phyloP scores from a whole-genome alignment of 1,284 basidiomycete species.

The Farysia itapuensis region DNA sequence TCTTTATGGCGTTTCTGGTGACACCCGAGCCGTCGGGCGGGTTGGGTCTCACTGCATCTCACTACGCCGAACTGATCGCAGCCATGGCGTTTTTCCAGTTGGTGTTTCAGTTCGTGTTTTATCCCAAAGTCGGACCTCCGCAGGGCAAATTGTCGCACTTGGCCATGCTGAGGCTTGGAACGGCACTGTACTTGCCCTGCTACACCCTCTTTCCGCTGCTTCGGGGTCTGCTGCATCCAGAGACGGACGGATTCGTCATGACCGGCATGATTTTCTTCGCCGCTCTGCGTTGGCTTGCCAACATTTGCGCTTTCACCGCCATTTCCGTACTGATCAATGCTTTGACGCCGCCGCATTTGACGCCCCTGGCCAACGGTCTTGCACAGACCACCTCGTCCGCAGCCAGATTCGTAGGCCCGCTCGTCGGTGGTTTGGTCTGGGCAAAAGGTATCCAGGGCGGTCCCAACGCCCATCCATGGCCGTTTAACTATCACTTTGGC shows the following conservation, averaged over 20 bases:
- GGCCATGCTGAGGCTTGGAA: constrained; percentile 55
- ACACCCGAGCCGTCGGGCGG: constrained; percentile 56
- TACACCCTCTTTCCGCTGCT: constrained; percentile 57
- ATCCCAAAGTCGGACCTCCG: constrained; percentile 68
- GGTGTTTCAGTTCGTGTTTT: constrained; percentile 61
- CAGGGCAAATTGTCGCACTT: constrained; percentile 55
- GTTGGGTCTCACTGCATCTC: constrained; percentile 56
- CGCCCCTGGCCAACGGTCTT: constrained; percentile 62
- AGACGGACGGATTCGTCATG: constrained; percentile 61
- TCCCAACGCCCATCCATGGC: constrained; percentile 32
- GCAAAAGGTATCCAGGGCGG: constrained; percentile 50
- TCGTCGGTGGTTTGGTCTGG: constrained; percentile 57
- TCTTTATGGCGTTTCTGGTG: constrained; percentile 60
- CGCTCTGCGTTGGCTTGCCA: constrained; percentile 59
- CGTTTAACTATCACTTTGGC: constrained; percentile 54
- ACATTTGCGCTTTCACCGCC: constrained; percentile 60
- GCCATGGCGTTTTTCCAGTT: constrained; percentile 55
- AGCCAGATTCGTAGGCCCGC: constrained; percentile 61
- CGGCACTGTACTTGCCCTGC: constrained; percentile 34
- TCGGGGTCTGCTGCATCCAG: constrained; percentile 62
- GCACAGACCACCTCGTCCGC: constrained; percentile 61
- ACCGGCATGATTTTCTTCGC: constrained; percentile 61
- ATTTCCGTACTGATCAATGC: constrained; percentile 60
- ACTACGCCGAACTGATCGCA: constrained; percentile 59
- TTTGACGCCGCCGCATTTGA: constrained; percentile 60